A percentile compares a stretch with the other conserved stretches of the same genome.
These are phyloP conservation scores for Tricholomella constricta DNA, from an alignment of 768 basidiomycete species.

Conservation along the genomic window DNA sequence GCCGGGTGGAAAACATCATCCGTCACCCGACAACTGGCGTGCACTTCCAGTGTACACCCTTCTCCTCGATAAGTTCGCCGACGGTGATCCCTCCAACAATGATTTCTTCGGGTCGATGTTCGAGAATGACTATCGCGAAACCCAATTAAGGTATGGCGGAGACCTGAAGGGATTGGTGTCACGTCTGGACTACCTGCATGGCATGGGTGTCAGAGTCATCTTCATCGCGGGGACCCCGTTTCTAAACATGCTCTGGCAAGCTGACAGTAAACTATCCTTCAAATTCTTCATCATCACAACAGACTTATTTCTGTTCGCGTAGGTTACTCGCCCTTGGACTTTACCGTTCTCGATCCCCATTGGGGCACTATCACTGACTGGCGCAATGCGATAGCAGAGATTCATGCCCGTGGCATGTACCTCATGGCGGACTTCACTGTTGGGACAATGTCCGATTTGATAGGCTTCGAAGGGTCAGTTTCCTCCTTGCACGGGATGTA, in stretches of 20 bases:
- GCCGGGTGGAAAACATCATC: constrained; percentile 66
- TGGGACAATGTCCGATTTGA: constrained; percentile 86
- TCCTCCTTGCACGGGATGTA: constrained; percentile 2
- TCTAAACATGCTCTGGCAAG: constrained; percentile 96
- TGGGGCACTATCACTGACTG: constrained; percentile 87
- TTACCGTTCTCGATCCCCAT: constrained; percentile 88
- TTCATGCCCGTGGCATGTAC: constrained; percentile 87
- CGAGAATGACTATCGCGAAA: constrained; percentile 87
- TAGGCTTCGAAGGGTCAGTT: constrained; percentile 81
- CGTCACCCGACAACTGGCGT: constrained; percentile 87
- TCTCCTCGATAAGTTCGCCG: constrained; percentile 92
- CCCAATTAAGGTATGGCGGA: constrained; percentile 87
- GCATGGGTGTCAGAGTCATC: constrained; percentile 83
- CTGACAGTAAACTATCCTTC: constrained; percentile 71
- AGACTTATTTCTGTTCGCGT: constrained; percentile 15
- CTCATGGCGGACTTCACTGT: constrained; percentile 93
- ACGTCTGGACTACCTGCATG: constrained; percentile 84
- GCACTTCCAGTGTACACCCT: constrained; percentile 76
- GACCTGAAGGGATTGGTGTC: constrained; percentile 78
- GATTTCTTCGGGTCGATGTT: constrained; percentile 81
- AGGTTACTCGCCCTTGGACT: constrained; percentile 95
- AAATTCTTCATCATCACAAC: neutral
- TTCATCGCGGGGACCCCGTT: constrained; percentile 94
- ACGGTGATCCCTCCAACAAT: constrained; percentile 90
- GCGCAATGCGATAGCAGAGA: constrained; percentile 68